Percentiles rank a stretch among this genome's conserved stretches.
phyloP scores from a whole-genome alignment of 139 green algal species.

The Chlorokybus atmophyticus region DNA sequence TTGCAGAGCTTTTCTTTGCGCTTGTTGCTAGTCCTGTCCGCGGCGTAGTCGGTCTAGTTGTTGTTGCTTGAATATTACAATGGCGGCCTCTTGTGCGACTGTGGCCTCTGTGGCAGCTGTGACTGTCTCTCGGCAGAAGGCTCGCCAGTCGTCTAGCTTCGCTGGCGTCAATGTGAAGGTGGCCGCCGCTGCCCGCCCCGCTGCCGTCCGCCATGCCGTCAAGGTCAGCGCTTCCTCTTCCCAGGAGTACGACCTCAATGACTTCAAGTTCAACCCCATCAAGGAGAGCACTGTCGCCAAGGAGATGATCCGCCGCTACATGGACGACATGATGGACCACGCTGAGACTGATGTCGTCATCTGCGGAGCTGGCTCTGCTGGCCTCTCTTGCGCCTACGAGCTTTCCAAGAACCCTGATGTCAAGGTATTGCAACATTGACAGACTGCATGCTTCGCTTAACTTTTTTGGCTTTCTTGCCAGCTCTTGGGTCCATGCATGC shows the following conservation, averaged over 20 bases:
- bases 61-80: not conserved
- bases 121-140: not conserved
- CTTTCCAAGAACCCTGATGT: constrained; percentile 81
- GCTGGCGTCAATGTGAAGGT: too few relatives aligned
- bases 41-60: too few relatives aligned
- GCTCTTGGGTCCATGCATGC: too few relatives aligned
- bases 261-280: constrained; percentile 31
- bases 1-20: too few relatives aligned
- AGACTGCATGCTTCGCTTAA: too few relatives aligned
- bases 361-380: constrained; percentile 52
- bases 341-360: constrained; percentile 65
- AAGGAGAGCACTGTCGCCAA: constrained; percentile 21
- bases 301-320: constrained; percentile 60
- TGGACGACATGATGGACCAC: constrained; percentile 73
- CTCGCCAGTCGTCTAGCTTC: too few relatives aligned
- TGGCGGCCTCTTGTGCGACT: not conserved
- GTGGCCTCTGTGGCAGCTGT: not conserved
- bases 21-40: too few relatives aligned
- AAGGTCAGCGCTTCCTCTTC: not conserved
- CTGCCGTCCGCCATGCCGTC: not conserved
- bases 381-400: constrained; percentile 86
- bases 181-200: not conserved
- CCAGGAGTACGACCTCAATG: constrained; percentile 10
- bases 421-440: too few relatives aligned
- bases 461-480: too few relatives aligned